Evolutionary conservation across 2,329 filamentous ascomycete species (phyloP).

Genomic region (Atkinsonella hypoxylon): DNA sequence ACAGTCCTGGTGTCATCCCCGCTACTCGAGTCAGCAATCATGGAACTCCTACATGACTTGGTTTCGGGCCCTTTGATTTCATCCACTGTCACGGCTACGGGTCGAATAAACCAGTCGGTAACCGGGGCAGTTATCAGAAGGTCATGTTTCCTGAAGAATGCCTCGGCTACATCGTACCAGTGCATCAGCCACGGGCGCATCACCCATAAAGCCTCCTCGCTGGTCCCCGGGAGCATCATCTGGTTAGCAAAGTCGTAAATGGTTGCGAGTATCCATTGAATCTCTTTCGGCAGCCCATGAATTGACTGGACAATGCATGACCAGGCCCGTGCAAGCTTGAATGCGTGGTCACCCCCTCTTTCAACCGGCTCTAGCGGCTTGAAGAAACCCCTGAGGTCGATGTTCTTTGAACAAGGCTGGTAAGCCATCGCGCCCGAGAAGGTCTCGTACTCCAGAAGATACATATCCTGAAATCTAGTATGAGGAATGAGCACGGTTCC

Average conservation of each 20-base stretch:
- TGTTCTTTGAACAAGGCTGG: constrained; percentile 17
- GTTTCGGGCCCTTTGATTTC: background rate
- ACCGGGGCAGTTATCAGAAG: constrained; percentile 11
- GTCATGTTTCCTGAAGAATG: constrained; percentile 11
- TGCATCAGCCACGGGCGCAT: constrained; percentile 19
- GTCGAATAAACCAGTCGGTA: constrained; percentile 16
- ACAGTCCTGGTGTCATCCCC: constrained; percentile 4
- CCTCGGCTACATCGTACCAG: constrained; percentile 16
- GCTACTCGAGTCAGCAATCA: background rate
- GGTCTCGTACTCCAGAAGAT: constrained; percentile 16
- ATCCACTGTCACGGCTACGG: constrained; percentile 3
- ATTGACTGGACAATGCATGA: constrained; percentile 17
- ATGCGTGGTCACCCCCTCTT: constrained; percentile 12
- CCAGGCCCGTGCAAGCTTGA: constrained; percentile 19
- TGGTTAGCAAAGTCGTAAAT: constrained; percentile 20
- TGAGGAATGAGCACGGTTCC: constrained; percentile 14
- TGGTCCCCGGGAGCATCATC: constrained; percentile 12
- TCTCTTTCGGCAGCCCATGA: constrained; percentile 13
- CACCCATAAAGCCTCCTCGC: constrained; percentile 11
- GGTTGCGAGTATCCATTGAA: constrained; percentile 20
- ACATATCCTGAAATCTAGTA: constrained; percentile 10
- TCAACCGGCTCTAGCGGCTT: constrained; percentile 12
- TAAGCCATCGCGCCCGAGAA: constrained; percentile 16
- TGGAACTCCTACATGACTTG: background rate
- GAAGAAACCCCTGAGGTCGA: constrained; percentile 13